Evolutionary conservation across 192 early-diverging fungal species (phyloP).

Genomic region (Martensiomyces pterosporus): DNA sequence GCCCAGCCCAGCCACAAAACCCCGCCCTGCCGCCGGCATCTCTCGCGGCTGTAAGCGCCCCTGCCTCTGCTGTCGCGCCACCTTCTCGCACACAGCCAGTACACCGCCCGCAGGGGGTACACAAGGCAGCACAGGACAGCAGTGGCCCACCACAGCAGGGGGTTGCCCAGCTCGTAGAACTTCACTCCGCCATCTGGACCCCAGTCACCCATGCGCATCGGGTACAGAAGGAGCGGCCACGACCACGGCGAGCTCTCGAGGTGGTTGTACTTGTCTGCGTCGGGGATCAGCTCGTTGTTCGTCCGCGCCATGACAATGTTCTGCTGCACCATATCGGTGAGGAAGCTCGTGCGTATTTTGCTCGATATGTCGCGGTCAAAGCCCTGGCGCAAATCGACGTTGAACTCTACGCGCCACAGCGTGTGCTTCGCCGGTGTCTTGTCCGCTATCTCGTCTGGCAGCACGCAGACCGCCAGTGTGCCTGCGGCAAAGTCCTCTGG

Average conservation of each 20-base stretch:
- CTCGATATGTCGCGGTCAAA: conserved; percentile 50
- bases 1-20: conserved; percentile 75
- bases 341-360: conserved; percentile 49
- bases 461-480: conserved; percentile 72
- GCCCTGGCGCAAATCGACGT: conserved; percentile 85
- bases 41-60: conserved; percentile 11
- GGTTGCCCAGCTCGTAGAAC: conserved; percentile 83
- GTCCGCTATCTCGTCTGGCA: too few species aligned
- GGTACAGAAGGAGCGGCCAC: conserved; percentile 78
- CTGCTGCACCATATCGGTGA: not conserved
- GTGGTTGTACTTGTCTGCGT: conserved; percentile 27
- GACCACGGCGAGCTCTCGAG: conserved; percentile 55
- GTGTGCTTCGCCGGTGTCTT: conserved; percentile 72
- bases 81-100: not conserved
- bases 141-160: conserved; percentile 69
- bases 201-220: conserved; percentile 79
- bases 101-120: not conserved
- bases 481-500: conserved; percentile 72
- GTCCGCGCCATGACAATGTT: conserved; percentile 1
- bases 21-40: conserved; percentile 41
- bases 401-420: conserved; percentile 33
- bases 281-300: conserved; percentile 12
- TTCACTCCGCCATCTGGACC: conserved; percentile 68
- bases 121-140: conserved; percentile 7
- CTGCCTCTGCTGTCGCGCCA: conserved; percentile 13